Conservation (phyloP, 2,329 filamentous ascomycete genomes). For the Sclerotinia trifoliorum region DNA sequence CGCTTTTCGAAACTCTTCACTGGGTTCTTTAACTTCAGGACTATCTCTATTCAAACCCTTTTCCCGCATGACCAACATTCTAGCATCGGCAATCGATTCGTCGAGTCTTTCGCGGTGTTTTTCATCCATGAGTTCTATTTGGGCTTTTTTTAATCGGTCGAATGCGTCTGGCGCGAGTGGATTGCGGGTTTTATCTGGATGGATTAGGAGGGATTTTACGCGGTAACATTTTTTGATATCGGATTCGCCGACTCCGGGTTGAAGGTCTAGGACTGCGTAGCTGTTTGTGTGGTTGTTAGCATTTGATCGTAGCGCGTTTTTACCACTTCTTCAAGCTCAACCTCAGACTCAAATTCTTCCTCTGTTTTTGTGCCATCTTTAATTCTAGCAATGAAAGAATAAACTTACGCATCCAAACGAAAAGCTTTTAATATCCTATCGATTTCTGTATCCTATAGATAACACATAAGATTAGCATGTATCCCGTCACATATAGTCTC, state of each 20-base stretch:
- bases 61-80: constrained; percentile 91
- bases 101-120: constrained; percentile 84
- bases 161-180: constrained; percentile 90
- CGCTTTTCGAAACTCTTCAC: constrained; percentile 74
- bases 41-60: constrained; percentile 88
- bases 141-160: constrained; percentile 92
- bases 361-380: background rate
- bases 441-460: constrained; percentile 80
- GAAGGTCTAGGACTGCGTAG: constrained; percentile 92
- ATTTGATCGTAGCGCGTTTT: background rate
- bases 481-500: constrained; percentile 11
- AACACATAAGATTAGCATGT: constrained; percentile 10
- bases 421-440: constrained; percentile 92
- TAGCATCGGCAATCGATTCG: constrained; percentile 93
- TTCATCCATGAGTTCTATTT: constrained; percentile 88
- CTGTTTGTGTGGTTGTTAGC: constrained; percentile 43
- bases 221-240: constrained; percentile 95
- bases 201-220: constrained; percentile 97
- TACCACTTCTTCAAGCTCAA: background rate
- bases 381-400: background rate
- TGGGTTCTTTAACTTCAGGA: constrained; percentile 68
- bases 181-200: constrained; percentile 96
- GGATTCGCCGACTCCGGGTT: constrained; percentile 90
- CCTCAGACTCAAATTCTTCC: background rate
- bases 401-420: constrained; percentile 65